Conservation (phyloP, 2,329 filamentous ascomycete species). For the Fusarium continuum region DNA sequence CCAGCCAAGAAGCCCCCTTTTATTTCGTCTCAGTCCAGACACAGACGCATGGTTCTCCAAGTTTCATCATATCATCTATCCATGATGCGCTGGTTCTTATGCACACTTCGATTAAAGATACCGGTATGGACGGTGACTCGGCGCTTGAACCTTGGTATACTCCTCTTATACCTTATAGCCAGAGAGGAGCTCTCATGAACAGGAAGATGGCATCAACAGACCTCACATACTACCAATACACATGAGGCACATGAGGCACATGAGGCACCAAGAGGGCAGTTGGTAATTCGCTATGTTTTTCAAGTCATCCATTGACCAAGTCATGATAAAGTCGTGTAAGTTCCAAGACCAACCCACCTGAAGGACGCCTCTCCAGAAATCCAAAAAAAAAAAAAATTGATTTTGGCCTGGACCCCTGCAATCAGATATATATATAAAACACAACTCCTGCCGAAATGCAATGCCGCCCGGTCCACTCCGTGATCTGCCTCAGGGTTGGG, state of each 20-base stretch:
- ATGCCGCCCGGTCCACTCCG: constrained; percentile 35
- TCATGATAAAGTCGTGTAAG: constrained; percentile 37
- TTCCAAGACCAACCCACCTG: constrained; percentile 37
- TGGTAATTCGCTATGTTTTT: constrained; percentile 37
- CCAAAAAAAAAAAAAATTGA: no score
- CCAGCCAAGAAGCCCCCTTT: background rate
- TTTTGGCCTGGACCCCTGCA: constrained; percentile 9
- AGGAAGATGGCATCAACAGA: no score
- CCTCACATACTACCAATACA: background rate
- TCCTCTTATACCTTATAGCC: background rate
- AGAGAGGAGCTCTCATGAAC: background rate
- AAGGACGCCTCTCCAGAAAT: constrained; percentile 40
- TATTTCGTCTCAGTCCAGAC: background rate
- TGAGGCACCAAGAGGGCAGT: background rate
- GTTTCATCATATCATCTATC: background rate
- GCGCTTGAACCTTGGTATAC: background rate
- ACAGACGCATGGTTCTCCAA: background rate
- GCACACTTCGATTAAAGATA: background rate
- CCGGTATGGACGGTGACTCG: background rate
- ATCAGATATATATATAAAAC: constrained; percentile 31
- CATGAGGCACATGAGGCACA: background rate
- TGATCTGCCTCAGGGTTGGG: constrained; percentile 20
- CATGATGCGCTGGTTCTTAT: no score
- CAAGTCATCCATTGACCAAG: constrained; percentile 21
- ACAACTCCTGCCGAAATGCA: constrained; percentile 46